Evolutionary conservation across 805 yeast genomes (phyloP).

Genomic region (Novakomyces olei): DNA sequence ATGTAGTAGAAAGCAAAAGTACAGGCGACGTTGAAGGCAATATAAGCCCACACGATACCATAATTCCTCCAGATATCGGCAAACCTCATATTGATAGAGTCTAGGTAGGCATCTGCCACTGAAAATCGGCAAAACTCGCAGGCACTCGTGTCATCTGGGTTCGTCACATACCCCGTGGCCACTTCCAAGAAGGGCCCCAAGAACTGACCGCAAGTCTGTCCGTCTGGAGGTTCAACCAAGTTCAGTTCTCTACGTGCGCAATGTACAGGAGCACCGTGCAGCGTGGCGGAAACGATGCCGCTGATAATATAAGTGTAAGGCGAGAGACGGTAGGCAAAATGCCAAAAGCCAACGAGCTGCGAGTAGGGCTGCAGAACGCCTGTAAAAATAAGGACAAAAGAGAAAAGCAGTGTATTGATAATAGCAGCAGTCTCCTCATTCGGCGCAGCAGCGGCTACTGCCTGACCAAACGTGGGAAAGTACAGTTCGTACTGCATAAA

Average conservation of each 20-base stretch:
- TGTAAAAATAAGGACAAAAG: slow-evolving; percentile 40
- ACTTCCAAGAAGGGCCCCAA: slow-evolving; percentile 21
- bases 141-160: slow-evolving; percentile 25
- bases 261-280: slow-evolving; percentile 29
- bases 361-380: slow-evolving; percentile 40
- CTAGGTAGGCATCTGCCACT: slow-evolving; percentile 18
- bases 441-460: slow-evolving; percentile 35
- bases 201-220: slow-evolving; percentile 42
- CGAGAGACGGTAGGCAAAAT: slow-evolving; percentile 54
- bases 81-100: slow-evolving; percentile 19
- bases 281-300: slow-evolving; percentile 26
- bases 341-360: slow-evolving; percentile 64
- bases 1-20: slow-evolving; percentile 19
- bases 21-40: slow-evolving; percentile 19
- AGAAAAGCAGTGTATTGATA: slow-evolving; percentile 30
- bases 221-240: slow-evolving; percentile 30
- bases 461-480: slow-evolving; percentile 30
- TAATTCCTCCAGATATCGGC: slow-evolving; percentile 43
- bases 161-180: slow-evolving; percentile 33
- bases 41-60: slow-evolving; percentile 31
- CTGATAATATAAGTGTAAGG: slow-evolving; percentile 51
- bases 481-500: slow-evolving; percentile 30
- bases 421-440: slow-evolving; percentile 48
- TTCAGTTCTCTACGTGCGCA: slow-evolving; percentile 31
- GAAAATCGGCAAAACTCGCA: slow-evolving; percentile 23